Conservation (phyloP, 805 yeast genomes). For the Kluyveromyces dobzhanskii region DNA sequence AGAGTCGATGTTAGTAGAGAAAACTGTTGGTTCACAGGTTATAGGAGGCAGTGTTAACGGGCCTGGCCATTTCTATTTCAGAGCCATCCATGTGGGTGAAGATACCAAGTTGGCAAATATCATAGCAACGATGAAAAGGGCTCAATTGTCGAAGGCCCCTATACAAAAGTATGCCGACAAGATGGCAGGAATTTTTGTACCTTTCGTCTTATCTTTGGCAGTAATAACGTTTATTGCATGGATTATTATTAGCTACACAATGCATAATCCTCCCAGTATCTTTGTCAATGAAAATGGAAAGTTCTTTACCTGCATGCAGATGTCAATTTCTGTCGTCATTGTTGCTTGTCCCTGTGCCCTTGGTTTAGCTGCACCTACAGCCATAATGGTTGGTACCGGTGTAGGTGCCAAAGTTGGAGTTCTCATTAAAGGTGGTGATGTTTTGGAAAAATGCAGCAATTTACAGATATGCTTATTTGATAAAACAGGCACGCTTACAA, state of each 20-base stretch:
- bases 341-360: conserved; percentile 99
- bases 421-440: conserved; percentile 86
- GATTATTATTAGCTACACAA: conserved; percentile 36
- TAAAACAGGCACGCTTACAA: conserved; percentile 92
- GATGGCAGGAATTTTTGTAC: conserved; percentile 80
- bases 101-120: conserved; percentile 84
- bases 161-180: conserved; percentile 84
- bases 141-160: conserved; percentile 85
- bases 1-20: conserved; percentile 71
- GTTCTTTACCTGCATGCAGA: conserved; percentile 59
- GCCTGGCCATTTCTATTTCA: conserved; percentile 58
- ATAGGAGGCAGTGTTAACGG: conserved; percentile 93
- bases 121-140: conserved; percentile 76
- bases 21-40: conserved; percentile 50
- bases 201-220: conserved; percentile 56
- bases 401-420: conserved; percentile 88
- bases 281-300: conserved; percentile 44
- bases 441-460: conserved; percentile 63
- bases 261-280: conserved; percentile 38
- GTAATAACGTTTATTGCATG: conserved; percentile 58
- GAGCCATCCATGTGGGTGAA: conserved; percentile 65
- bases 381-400: conserved; percentile 98
- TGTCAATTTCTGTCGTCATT: conserved; percentile 86
- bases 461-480: conserved; percentile 72
- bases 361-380: conserved; percentile 97